phyloP scores from a whole-genome alignment of 2,329 filamentous ascomycete genomes.

The Colletotrichum lentis region DNA sequence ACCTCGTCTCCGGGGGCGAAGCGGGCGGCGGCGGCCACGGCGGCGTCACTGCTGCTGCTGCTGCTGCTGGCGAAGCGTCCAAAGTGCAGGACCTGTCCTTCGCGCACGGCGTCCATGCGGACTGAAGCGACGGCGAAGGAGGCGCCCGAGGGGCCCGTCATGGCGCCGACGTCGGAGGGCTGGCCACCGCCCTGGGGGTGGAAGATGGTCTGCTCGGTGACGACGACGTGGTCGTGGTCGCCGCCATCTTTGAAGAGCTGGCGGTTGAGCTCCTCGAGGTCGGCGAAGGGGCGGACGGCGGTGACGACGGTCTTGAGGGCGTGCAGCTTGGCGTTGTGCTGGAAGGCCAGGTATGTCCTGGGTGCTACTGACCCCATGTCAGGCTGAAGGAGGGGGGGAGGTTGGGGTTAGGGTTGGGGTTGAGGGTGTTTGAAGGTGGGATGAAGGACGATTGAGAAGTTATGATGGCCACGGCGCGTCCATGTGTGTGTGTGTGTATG shows the following conservation, averaged over 20 bases:
- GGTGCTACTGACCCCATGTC: slow-evolving; percentile 1
- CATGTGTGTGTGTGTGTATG: no score
- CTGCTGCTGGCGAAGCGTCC: slow-evolving; percentile 58
- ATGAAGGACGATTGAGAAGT: no score
- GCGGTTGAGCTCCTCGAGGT: slow-evolving; percentile 60
- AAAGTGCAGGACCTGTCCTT: slow-evolving; percentile 70
- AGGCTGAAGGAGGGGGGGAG: no score
- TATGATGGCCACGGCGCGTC: not conserved
- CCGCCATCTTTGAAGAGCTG: slow-evolving; percentile 65
- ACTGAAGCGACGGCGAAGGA: slow-evolving; percentile 65
- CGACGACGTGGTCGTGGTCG: slow-evolving; percentile 63
- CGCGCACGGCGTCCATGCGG: slow-evolving; percentile 60
- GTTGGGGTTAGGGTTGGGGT: no score
- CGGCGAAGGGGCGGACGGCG: slow-evolving; percentile 57
- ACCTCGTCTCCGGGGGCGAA: slow-evolving; percentile 57
- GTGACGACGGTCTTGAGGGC: slow-evolving; percentile 55
- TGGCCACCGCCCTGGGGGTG: slow-evolving; percentile 79
- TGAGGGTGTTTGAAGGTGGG: not conserved
- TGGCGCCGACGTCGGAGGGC: slow-evolving; percentile 71
- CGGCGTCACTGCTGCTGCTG: not conserved
- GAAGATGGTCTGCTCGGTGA: slow-evolving; percentile 74
- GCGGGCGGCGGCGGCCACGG: slow-evolving; percentile 25
- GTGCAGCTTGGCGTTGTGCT: slow-evolving; percentile 54
- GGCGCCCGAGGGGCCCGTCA: slow-evolving; percentile 49
- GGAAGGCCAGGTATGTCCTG: slow-evolving; percentile 56